A percentile compares a stretch with the other conserved stretches of the same genome.
These are phyloP conservation scores for Chlorella sorokiniana DNA, from an alignment of 139 green algal species.

Conservation along the genomic window DNA sequence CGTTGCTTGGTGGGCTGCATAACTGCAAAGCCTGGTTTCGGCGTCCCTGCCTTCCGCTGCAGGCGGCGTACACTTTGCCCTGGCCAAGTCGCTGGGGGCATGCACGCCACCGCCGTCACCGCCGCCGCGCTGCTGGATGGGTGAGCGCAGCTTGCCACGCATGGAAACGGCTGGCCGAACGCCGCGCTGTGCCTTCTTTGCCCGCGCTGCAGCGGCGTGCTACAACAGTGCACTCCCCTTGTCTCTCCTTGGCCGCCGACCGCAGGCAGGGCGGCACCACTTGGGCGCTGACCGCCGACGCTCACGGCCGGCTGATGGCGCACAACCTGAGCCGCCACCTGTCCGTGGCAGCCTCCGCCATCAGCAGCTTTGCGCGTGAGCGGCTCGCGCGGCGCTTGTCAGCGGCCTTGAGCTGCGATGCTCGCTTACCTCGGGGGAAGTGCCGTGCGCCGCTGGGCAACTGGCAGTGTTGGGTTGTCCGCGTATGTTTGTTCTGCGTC, in stretches of 20 bases:
- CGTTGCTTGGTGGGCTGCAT: neutral
- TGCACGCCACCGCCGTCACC: constrained; percentile 34
- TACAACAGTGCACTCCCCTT: too few relatives aligned
- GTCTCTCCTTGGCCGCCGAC: neutral
- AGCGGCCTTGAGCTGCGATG: too few relatives aligned
- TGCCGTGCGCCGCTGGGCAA: too few relatives aligned
- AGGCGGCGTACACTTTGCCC: constrained; percentile 33
- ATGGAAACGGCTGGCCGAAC: too few relatives aligned
- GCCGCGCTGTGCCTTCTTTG: too few relatives aligned
- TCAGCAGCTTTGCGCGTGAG: constrained; percentile 41
- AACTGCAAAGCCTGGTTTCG: neutral
- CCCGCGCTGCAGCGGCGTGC: too few relatives aligned
- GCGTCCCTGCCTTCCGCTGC: neutral
- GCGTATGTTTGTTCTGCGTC: too few relatives aligned
- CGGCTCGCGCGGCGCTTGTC: too few relatives aligned
- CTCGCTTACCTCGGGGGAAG: too few relatives aligned
- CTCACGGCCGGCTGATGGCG: constrained; percentile 38
- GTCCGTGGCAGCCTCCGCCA: constrained; percentile 27
- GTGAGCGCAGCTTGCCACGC: neutral
- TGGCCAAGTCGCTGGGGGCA: constrained; percentile 26
- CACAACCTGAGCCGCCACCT: constrained; percentile 41
- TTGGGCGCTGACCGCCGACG: constrained; percentile 39
- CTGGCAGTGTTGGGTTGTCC: too few relatives aligned
- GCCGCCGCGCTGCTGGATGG: constrained; percentile 32
- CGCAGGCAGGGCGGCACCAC: constrained; percentile 8